Evolutionary conservation across 768 basidiomycete genomes (phyloP), one percentile per base, ranked within the genome.

Genomic region (Megacollybia marginata): DNA sequence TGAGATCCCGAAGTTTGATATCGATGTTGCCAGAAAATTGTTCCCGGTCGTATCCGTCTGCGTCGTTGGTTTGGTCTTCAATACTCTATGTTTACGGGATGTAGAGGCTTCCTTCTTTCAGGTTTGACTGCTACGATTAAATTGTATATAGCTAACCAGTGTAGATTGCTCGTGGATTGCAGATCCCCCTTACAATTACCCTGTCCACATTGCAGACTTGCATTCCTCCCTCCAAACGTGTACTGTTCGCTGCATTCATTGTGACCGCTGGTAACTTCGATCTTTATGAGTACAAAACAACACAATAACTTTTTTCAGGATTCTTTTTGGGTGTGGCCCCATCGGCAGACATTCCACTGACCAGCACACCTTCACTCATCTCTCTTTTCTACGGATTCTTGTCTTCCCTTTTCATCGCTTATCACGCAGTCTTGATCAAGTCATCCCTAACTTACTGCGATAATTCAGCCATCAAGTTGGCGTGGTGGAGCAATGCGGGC

Each of bases 81-180:
- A 89, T 55, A 88, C 82, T 1, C 74, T 88, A 5, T 90, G 88
- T 58, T 69, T 90, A 48, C 75, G 85, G 23, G 82, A 79, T 48
- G 86, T 91, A 16, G 88, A 90, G 49, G 86, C 88, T 2, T 81
- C 83, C 0, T 91, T 85, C 64, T 91, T 88, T 65, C 87, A 88
- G 73, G 85, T 83, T 54, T 34, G 54, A 40, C 23, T 28, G 6
- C 23, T 28, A 28, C 23, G 23, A 6, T 2, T 23, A 36, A 11
- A 38, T 47, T 20, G n/a, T 33, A 32, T 33, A 32, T 19, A 33
- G 20, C 42, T 36, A 36, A 28, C 48, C 15, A 42, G 49, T 33
- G 28, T 45, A 92, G 83, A 89, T 94, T 58, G 91, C 90, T 1
- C 71, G 90, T 55, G 90, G 91, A 0, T 75, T 94, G 34, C 83